Evolutionary conservation across 306 rosid genomes (phyloP).

Genomic region (Quillaja saponaria): DNA sequence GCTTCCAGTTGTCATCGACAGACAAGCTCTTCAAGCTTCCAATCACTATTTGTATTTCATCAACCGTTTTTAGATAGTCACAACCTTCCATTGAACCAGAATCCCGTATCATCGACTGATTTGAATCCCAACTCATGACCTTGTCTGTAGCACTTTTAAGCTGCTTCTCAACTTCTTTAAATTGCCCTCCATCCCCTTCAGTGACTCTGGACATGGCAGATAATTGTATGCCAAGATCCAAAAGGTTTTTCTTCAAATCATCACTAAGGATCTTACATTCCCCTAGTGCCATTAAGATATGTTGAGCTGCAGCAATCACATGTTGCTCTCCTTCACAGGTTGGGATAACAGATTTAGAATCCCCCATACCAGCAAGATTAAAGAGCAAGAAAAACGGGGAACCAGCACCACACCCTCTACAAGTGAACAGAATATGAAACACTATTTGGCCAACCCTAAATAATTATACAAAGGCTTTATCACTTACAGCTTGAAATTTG

Average conservation of each 20-base stretch:
- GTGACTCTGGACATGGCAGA: conserved; percentile 44
- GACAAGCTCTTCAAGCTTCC: conserved; percentile 41
- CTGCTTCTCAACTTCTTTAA: conserved; percentile 39
- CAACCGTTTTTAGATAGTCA: conserved; percentile 41
- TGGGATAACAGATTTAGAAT: conserved; percentile 34
- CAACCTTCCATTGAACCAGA: conserved; percentile 43
- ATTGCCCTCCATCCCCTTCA: conserved; percentile 26
- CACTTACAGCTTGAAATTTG: too few relatives aligned
- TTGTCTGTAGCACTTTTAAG: conserved; percentile 44
- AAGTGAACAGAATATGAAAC: conserved; percentile 17
- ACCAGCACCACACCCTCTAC: conserved; percentile 15
- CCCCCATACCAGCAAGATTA: conserved; percentile 42
- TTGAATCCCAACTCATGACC: conserved; percentile 46
- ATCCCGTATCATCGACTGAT: conserved; percentile 45
- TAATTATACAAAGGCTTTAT: neutral
- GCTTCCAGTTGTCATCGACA: conserved; percentile 36
- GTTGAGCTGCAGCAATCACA: conserved; percentile 60
- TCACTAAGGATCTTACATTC: conserved; percentile 39
- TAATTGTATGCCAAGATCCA: conserved; percentile 55
- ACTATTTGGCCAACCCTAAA: conserved; percentile 7
- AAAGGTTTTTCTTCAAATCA: conserved; percentile 53
- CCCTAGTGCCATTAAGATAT: conserved; percentile 54
- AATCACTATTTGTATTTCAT: conserved; percentile 42
- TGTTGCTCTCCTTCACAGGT: conserved; percentile 50
- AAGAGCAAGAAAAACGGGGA: neutral